Percentiles rank a stretch among this genome's conserved stretches.
Conservation (phyloP, 1,284 basidiomycete species). For the Ceraceosorus guamensis region DNA sequence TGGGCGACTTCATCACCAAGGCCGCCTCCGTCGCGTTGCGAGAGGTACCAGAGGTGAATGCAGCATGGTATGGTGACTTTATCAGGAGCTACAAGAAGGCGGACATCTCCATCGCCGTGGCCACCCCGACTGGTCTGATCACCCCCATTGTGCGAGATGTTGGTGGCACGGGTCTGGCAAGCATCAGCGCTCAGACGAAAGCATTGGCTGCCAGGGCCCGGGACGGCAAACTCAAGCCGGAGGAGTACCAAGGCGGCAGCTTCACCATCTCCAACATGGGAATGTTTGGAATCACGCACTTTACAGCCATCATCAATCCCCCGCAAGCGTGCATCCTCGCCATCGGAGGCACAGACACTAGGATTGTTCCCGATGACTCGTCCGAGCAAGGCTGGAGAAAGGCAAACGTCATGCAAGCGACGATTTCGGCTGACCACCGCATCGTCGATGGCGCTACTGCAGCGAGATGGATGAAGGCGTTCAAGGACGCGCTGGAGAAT, state of each 20-base stretch:
- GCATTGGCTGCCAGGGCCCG: constrained; percentile 86
- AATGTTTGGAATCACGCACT: constrained; percentile 85
- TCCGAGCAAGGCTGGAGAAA: constrained; percentile 62
- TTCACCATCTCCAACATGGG: constrained; percentile 99
- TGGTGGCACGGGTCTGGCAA: constrained; percentile 80
- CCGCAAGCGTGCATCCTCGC: constrained; percentile 98
- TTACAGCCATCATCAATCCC: constrained; percentile 98
- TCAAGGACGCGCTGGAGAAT: constrained; percentile 96
- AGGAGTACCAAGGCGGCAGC: constrained; percentile 94
- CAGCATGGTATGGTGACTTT: constrained; percentile 91
- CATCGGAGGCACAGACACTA: constrained; percentile 77
- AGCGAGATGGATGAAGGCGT: constrained; percentile 61
- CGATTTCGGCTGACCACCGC: constrained; percentile 89
- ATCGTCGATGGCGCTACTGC: constrained; percentile 56
- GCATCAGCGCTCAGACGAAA: constrained; percentile 88
- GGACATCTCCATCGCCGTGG: constrained; percentile 94
- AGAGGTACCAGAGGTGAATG: constrained; percentile 96
- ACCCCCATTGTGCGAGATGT: constrained; percentile 95
- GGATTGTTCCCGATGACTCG: constrained; percentile 76
- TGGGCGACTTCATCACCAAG: constrained; percentile 98
- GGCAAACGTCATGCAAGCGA: constrained; percentile 88
- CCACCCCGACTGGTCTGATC: constrained; percentile 90
- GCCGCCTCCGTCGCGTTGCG: constrained; percentile 79
- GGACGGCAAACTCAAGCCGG: constrained; percentile 88
- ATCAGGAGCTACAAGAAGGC: constrained; percentile 78